Evolutionary conservation across 768 basidiomycete species (phyloP).

Genomic region (Boletus barrowsii): DNA sequence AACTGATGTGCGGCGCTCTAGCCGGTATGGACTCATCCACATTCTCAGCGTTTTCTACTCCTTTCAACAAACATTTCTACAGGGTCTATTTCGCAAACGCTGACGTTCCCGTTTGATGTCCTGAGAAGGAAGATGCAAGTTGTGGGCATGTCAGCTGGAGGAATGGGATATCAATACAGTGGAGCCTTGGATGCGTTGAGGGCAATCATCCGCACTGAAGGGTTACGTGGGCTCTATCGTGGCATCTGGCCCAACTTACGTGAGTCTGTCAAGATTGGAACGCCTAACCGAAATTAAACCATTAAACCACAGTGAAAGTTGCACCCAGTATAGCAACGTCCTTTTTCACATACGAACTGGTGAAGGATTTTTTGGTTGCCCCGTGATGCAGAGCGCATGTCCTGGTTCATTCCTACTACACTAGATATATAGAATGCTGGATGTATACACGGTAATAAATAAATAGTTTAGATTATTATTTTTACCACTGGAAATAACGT

Average conservation of each 20-base stretch:
- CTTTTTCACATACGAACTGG: constrained; percentile 80
- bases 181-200: constrained; percentile 78
- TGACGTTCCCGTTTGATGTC: constrained; percentile 96
- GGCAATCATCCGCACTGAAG: constrained; percentile 70
- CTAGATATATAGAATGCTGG: neutral
- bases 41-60: neutral
- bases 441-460: neutral
- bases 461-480: constrained; percentile 2
- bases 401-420: neutral
- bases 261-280: constrained; percentile 37
- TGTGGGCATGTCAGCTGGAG: constrained; percentile 65
- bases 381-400: constrained; percentile 4
- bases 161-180: constrained; percentile 63
- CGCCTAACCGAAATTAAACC: constrained; percentile 4
- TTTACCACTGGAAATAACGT: constrained; percentile 7
- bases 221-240: constrained; percentile 73
- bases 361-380: constrained; percentile 47
- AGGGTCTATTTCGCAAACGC: constrained; percentile 89
- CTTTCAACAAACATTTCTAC: constrained; percentile 10
- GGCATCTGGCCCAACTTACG: constrained; percentile 88
- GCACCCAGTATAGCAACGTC: constrained; percentile 86
- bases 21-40: constrained; percentile 51
- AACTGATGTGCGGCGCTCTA: constrained; percentile 81
- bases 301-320: constrained; percentile 65
- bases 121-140: constrained; percentile 96